Conservation (phyloP, 768 basidiomycete species). For the Rhodotorula sphaerocarpa region DNA sequence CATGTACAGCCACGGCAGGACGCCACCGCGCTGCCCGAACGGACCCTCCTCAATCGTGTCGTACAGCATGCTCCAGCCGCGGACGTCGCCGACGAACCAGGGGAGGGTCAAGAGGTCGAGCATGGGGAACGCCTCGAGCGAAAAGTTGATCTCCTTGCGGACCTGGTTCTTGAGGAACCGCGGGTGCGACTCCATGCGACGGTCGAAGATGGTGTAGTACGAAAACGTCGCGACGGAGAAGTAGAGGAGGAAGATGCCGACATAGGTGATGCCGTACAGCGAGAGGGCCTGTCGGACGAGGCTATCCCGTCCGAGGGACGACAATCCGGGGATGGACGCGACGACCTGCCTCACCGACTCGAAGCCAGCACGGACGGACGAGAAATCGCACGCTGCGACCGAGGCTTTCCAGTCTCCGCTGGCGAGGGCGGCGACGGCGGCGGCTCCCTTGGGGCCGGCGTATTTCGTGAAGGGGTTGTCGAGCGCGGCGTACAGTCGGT, state of each 20-base stretch:
- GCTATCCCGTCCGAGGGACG: conserved; percentile 16
- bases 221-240: conserved; percentile 79
- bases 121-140: conserved; percentile 66
- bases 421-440: neutral
- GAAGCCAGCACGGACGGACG: neutral
- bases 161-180: conserved; percentile 82
- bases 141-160: conserved; percentile 61
- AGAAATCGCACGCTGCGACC: conserved; percentile 16
- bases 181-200: conserved; percentile 73
- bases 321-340: conserved; percentile 16
- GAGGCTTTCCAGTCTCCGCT: neutral
- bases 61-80: conserved; percentile 74
- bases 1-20: conserved; percentile 35
- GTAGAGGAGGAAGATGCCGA: conserved; percentile 79
- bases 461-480: conserved; percentile 22
- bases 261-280: conserved; percentile 59
- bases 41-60: conserved; percentile 62
- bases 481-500: conserved; percentile 28
- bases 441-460: neutral
- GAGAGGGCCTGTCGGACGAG: conserved; percentile 62
- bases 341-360: conserved; percentile 10
- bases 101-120: conserved; percentile 82
- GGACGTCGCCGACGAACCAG: conserved; percentile 86
- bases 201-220: conserved; percentile 81
- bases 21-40: conserved; percentile 36